These are phyloP conservation scores for Carex scoparia DNA, from an alignment of 176 grass and related monocot species.

Conservation along the genomic window DNA sequence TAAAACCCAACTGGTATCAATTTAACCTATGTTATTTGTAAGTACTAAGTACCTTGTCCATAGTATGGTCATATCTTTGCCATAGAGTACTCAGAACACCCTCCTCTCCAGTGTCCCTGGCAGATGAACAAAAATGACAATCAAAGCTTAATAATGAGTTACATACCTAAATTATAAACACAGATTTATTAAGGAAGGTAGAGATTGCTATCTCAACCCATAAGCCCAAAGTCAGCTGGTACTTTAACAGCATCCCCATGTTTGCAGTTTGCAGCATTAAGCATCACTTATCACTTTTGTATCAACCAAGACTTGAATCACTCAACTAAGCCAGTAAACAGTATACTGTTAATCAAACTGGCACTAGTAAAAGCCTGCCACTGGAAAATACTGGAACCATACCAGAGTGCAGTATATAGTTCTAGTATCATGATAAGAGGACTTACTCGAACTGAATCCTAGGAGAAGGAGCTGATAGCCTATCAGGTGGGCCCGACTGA, in stretches of 20 bases:
- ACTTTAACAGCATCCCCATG: neutral
- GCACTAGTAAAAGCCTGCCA: neutral
- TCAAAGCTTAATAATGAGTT: neutral
- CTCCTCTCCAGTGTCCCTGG: slow-evolving; percentile 61
- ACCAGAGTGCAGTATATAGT: slow-evolving; percentile 5
- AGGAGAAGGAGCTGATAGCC: slow-evolving; percentile 37
- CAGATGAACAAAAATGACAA: slow-evolving; percentile 24
- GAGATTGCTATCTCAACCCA: neutral
- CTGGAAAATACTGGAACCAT: neutral
- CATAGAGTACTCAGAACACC: slow-evolving; percentile 64
- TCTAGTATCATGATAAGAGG: neutral
- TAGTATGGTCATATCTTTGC: slow-evolving; percentile 58
- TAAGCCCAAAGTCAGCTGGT: neutral
- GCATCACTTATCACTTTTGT: neutral
- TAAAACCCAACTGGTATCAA: neutral
- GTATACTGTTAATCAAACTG: neutral
- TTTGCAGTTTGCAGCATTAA: neutral
- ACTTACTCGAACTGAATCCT: slow-evolving; percentile 67
- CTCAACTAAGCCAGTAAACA: neutral
- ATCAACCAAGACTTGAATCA: neutral
- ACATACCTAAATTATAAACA: neutral
- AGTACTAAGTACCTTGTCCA: slow-evolving; percentile 75
- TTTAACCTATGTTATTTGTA: neutral
- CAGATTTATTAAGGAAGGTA: neutral
- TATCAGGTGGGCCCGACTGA: slow-evolving; percentile 12